Evolutionary conservation across 2,329 filamentous ascomycete species (phyloP).

Genomic region (Verticillium klebahnii): DNA sequence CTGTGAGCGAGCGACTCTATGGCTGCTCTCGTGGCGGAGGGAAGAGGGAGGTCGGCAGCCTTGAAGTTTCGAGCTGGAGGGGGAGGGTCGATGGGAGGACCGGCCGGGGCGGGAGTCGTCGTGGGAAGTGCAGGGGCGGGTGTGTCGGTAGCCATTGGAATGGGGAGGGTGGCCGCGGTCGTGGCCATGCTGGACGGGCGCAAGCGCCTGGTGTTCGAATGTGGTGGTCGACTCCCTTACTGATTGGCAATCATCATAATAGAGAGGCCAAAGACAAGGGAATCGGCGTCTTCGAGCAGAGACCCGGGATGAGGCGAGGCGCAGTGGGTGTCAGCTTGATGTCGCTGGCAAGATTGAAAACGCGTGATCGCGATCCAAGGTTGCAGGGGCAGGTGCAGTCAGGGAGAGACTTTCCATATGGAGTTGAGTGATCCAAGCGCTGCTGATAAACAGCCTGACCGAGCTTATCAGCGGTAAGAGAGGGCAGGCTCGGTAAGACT

Average conservation of each 20-base stretch:
- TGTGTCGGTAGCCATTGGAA: neutral
- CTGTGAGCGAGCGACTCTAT: slow-evolving; percentile 73
- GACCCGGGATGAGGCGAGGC: neutral
- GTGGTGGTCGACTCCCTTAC: neutral
- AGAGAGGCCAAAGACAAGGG: neutral
- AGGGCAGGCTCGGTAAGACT: neutral
- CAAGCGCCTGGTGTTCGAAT: neutral
- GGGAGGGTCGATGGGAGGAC: neutral
- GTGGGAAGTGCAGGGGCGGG: neutral
- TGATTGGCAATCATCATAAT: neutral
- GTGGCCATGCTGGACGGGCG: neutral
- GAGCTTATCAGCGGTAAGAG: neutral
- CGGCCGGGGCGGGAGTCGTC: neutral
- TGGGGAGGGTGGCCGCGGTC: neutral
- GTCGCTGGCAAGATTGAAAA: neutral
- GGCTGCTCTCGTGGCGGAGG: slow-evolving; percentile 65
- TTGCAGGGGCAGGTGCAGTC: neutral
- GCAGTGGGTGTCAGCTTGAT: neutral
- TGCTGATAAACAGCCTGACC: neutral
- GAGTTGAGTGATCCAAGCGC: neutral
- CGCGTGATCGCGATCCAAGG: neutral
- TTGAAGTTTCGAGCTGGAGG: slow-evolving; percentile 51
- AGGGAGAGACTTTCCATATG: neutral
- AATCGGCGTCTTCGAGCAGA: neutral
- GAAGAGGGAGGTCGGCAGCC: slow-evolving; percentile 68